Evolutionary conservation across 2,329 filamentous ascomycete species (phyloP).

Genomic region (Arthrobotrys musiformis): DNA sequence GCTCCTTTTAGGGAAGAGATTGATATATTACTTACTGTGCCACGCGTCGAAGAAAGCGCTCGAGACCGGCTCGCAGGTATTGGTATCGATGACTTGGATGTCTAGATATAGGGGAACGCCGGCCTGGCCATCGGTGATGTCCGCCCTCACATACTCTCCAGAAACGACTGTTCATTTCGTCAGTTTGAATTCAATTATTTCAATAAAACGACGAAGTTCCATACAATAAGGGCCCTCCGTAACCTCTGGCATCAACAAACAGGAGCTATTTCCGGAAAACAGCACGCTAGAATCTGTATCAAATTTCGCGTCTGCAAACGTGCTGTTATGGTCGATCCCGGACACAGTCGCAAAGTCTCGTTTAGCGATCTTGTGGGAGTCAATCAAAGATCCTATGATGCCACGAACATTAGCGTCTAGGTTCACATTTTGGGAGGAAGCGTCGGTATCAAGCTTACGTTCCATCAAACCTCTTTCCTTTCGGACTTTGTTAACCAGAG

Average conservation of each 20-base stretch:
- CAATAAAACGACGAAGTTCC: neutral
- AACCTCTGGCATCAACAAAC: slow-evolving; percentile 62
- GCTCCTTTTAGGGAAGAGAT: slow-evolving; percentile 26
- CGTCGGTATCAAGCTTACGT: slow-evolving; percentile 14
- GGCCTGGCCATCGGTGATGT: slow-evolving; percentile 66
- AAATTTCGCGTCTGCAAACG: slow-evolving; percentile 57
- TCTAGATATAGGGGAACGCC: slow-evolving; percentile 68
- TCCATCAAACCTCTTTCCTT: slow-evolving; percentile 32
- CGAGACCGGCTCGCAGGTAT: slow-evolving; percentile 68
- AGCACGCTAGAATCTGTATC: slow-evolving; percentile 60
- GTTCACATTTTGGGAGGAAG: neutral
- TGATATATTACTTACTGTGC: slow-evolving; percentile 63
- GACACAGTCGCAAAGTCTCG: slow-evolving; percentile 52
- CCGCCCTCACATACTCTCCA: slow-evolving; percentile 67
- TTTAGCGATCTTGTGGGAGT: slow-evolving; percentile 40
- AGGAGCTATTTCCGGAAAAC: slow-evolving; percentile 64
- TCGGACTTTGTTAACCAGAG: slow-evolving; percentile 32
- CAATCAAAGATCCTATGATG: slow-evolving; percentile 26
- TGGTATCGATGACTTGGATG: slow-evolving; percentile 68
- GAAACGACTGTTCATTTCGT: slow-evolving; percentile 47
- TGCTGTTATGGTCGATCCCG: slow-evolving; percentile 61
- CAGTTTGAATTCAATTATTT: slow-evolving; percentile 62
- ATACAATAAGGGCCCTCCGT: slow-evolving; percentile 65
- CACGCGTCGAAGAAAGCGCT: slow-evolving; percentile 68
- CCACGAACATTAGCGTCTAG: neutral